Conservation (phyloP, 805 yeast species). For the Metschnikowia cerradonensis region DNA sequence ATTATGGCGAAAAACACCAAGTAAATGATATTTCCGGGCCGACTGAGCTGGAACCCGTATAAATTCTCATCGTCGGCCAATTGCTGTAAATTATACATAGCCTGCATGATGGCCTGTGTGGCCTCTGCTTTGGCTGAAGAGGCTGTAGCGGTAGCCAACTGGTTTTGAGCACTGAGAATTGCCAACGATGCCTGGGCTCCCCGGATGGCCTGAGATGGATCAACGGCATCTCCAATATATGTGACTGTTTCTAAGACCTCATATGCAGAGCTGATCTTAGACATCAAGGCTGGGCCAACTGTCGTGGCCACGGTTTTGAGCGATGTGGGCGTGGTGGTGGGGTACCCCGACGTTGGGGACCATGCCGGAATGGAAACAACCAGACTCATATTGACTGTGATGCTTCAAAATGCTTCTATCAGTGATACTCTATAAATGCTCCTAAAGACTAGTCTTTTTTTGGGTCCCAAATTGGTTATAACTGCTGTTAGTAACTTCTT, state of each 20-base stretch:
- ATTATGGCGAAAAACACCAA: slow-evolving; percentile 24
- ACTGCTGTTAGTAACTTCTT: no score
- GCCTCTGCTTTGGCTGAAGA: slow-evolving; percentile 23
- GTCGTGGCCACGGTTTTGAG: slow-evolving; percentile 25
- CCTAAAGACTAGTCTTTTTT: no score
- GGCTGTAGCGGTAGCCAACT: slow-evolving; percentile 37
- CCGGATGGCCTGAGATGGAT: slow-evolving; percentile 23
- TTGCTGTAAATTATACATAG: slow-evolving; percentile 4
- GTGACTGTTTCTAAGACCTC: slow-evolving; percentile 21
- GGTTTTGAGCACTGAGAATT: slow-evolving; percentile 30
- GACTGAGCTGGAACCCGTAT: slow-evolving; percentile 23
- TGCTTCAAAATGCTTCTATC: neutral
- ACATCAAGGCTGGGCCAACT: slow-evolving; percentile 21
- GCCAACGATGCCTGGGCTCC: slow-evolving; percentile 38
- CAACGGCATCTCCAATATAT: slow-evolving; percentile 12
- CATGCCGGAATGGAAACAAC: slow-evolving; percentile 2
- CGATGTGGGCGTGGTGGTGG: slow-evolving; percentile 25
- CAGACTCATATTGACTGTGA: neutral
- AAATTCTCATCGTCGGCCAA: slow-evolving; percentile 22
- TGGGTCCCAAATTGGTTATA: no score
- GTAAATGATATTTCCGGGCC: slow-evolving; percentile 32
- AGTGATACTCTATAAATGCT: neutral
- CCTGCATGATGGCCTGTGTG: slow-evolving; percentile 23
- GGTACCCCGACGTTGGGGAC: slow-evolving; percentile 17
- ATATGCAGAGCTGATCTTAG: slow-evolving; percentile 12